These are phyloP conservation scores for Arbutus unedo DNA, from an alignment of 148 eudicot genomes.

Conservation along the genomic window DNA sequence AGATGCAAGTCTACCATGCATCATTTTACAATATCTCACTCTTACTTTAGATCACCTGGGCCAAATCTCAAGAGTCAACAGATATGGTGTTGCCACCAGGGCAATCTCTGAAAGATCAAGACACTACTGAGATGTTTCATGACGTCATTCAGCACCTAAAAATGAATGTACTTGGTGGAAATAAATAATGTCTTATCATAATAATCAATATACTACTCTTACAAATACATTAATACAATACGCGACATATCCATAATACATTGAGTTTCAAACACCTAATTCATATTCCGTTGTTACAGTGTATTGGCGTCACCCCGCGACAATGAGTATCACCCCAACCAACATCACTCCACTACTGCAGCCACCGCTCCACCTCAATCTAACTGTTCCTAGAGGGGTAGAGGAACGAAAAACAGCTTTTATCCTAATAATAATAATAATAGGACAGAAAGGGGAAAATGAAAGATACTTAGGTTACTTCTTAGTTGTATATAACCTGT, in stretches of 20 bases:
- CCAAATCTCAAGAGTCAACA: not conserved
- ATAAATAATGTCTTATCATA: not conserved
- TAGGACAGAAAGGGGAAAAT: not conserved
- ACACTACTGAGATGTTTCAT: not conserved
- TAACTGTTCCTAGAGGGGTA: not conserved
- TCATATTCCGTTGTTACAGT: not conserved
- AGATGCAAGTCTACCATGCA: not conserved
- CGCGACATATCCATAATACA: not conserved
- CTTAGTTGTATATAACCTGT: not conserved
- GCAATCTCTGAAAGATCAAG: not conserved
- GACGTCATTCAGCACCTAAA: not conserved
- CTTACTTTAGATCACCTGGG: not conserved
- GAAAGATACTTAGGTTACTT: not conserved
- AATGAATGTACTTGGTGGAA: not conserved
- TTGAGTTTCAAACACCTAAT: not conserved
- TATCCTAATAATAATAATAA: slow-evolving; percentile 4
- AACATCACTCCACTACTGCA: not conserved
- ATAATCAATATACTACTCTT: not conserved
- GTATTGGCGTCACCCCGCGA: not conserved
- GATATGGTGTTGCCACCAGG: not conserved
- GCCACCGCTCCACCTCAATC: not conserved
- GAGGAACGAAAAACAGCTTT: not conserved
- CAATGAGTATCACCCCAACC: not conserved
- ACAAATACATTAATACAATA: not conserved
- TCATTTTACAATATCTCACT: not conserved